Evolutionary conservation across 2,329 filamentous ascomycete species (phyloP).

Genomic region (Penicillium nordicum): DNA sequence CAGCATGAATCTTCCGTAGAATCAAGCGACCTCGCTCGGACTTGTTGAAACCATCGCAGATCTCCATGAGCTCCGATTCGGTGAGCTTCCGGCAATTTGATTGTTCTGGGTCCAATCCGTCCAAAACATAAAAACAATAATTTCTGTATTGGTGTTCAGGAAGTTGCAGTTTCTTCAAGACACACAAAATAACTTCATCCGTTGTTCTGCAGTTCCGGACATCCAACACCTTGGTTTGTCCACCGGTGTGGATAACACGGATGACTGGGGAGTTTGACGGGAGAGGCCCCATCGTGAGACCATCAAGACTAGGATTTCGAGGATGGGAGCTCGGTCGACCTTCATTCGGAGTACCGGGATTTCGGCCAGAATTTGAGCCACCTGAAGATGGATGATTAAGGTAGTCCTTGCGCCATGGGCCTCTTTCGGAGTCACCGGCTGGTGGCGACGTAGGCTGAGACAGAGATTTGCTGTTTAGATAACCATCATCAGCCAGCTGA

Average conservation of each 20-base stretch:
- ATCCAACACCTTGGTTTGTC: slow-evolving; percentile 88
- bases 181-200: slow-evolving; percentile 88
- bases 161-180: slow-evolving; percentile 80
- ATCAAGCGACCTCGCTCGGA: slow-evolving; percentile 89
- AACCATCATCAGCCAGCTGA: slow-evolving; percentile 42
- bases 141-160: slow-evolving; percentile 89
- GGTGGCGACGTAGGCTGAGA: slow-evolving; percentile 71
- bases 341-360: slow-evolving; percentile 62
- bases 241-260: slow-evolving; percentile 86
- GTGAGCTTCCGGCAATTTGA: slow-evolving; percentile 75
- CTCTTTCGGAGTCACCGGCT: slow-evolving; percentile 38
- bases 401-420: slow-evolving; percentile 53
- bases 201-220: slow-evolving; percentile 87
- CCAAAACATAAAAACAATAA: slow-evolving; percentile 94
- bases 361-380: slow-evolving; percentile 52
- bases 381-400: slow-evolving; percentile 55
- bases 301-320: slow-evolving; percentile 80
- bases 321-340: slow-evolving; percentile 66
- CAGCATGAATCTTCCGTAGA: slow-evolving; percentile 84
- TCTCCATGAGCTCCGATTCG: slow-evolving; percentile 83
- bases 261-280: slow-evolving; percentile 86
- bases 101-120: slow-evolving; percentile 78
- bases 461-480: slow-evolving; percentile 51
- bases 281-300: slow-evolving; percentile 78
- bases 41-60: slow-evolving; percentile 80